Evolutionary conservation across 352 stramenopile genomes (phyloP).

Genomic region (Phytophthora idaei): DNA sequence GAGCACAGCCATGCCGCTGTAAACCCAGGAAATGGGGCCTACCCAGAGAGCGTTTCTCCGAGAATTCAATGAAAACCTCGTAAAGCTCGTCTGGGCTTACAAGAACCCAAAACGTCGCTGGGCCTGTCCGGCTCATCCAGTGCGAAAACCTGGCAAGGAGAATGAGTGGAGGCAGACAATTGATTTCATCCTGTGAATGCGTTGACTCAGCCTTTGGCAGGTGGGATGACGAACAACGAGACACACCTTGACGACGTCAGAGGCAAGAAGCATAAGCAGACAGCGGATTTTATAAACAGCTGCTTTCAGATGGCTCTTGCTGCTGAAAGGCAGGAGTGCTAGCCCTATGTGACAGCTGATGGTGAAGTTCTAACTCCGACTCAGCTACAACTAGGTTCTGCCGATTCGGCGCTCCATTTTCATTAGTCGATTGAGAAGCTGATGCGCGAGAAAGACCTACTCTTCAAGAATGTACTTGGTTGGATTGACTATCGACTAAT

Average conservation of each 20-base stretch:
- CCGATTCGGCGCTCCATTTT: neutral
- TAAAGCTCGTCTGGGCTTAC: conserved; percentile 7
- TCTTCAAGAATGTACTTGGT: neutral
- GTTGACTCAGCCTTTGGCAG: conserved; percentile 4
- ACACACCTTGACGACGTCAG: conserved; percentile 9
- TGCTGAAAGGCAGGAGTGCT: conserved; percentile 1
- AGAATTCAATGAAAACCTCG: neutral
- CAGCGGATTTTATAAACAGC: conserved; percentile 14
- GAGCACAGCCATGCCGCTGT: conserved; percentile 5
- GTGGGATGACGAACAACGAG: conserved; percentile 11
- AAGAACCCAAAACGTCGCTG: neutral
- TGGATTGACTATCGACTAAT: neutral
- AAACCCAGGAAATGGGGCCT: conserved; percentile 9
- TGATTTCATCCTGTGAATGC: neutral
- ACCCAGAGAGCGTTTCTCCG: neutral
- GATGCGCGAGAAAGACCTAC: neutral
- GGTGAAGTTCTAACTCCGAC: neutral
- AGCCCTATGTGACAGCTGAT: neutral
- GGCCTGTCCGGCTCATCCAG: conserved; percentile 5
- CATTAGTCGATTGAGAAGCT: neutral
- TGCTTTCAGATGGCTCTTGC: conserved; percentile 8
- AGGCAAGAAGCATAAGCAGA: conserved; percentile 10
- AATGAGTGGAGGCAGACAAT: conserved; percentile 6
- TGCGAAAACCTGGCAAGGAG: conserved; percentile 3
- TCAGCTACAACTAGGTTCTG: neutral